Evolutionary conservation across 345 rosid genomes (phyloP).

Genomic region (Eucalyptus regnans): DNA sequence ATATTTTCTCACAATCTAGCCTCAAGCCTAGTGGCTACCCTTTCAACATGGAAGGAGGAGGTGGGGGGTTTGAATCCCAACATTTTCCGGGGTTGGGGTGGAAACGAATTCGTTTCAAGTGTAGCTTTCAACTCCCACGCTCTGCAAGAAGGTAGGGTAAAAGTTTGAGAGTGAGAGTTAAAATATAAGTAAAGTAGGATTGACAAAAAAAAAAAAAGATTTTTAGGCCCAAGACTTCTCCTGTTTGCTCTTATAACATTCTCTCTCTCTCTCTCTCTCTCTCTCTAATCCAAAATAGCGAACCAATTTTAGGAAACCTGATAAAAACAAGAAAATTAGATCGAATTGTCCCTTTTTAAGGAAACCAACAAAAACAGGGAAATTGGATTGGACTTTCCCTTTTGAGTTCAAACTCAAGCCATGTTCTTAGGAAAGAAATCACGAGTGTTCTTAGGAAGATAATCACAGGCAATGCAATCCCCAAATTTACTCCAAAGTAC

Average conservation of each 20-base stretch:
- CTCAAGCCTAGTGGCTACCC: neutral
- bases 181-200: no score
- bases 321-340: neutral
- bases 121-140: no score
- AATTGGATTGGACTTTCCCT: neutral
- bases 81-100: no score
- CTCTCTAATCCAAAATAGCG: neutral
- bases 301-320: neutral
- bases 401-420: neutral
- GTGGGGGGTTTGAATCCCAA: no score
- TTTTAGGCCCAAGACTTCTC: neutral
- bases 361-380: no score
- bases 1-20: neutral
- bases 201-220: no score
- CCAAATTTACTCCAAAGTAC: neutral
- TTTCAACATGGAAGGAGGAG: no score
- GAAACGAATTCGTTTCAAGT: no score
- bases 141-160: no score
- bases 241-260: neutral
- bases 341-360: neutral
- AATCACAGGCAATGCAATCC: neutral
- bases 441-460: neutral
- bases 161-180: no score
- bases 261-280: neutral
- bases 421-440: neutral